Percentiles rank a stretch among this genome's conserved stretches.
phyloP scores from a whole-genome alignment of 306 rosid genomes.

The Corylus americana region DNA sequence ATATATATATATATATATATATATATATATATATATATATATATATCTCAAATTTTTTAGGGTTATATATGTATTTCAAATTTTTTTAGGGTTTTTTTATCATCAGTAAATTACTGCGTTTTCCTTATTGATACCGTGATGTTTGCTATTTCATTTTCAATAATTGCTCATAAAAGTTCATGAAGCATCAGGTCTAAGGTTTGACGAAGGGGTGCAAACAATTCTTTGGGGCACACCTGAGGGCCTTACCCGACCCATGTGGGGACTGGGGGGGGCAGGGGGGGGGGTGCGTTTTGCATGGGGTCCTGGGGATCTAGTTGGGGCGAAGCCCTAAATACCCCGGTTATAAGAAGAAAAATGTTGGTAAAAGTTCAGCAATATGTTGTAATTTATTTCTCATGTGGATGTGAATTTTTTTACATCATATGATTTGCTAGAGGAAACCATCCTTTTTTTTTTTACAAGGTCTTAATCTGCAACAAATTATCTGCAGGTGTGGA shows the following conservation, averaged over 20 bases:
- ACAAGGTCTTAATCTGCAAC: not conserved
- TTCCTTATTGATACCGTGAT: not conserved
- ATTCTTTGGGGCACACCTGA: too few relatives aligned
- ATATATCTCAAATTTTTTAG: too few relatives aligned
- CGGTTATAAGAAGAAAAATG: too few relatives aligned
- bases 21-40: not conserved
- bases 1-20: not conserved
- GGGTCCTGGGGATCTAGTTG: too few relatives aligned
- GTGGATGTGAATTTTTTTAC: not conserved
- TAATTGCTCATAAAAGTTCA: not conserved
- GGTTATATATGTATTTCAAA: not conserved
- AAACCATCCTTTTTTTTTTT: not conserved
- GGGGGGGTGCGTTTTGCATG: too few relatives aligned
- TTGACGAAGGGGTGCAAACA: too few relatives aligned
- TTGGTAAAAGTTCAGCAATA: not conserved
- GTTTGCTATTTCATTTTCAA: not conserved
- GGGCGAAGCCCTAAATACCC: too few relatives aligned
- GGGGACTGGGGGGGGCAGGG: too few relatives aligned
- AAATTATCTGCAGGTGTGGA: conserved; percentile 77
- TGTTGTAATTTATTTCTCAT: not conserved
- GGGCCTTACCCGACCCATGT: too few relatives aligned
- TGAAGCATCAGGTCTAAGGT: too few relatives aligned
- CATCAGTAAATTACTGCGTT: not conserved
- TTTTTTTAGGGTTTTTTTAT: not conserved
- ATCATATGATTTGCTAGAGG: conserved; percentile 1